phyloP scores from a whole-genome alignment of 2,329 filamentous ascomycete genomes.

The Aspergillus quadrilineatus region DNA sequence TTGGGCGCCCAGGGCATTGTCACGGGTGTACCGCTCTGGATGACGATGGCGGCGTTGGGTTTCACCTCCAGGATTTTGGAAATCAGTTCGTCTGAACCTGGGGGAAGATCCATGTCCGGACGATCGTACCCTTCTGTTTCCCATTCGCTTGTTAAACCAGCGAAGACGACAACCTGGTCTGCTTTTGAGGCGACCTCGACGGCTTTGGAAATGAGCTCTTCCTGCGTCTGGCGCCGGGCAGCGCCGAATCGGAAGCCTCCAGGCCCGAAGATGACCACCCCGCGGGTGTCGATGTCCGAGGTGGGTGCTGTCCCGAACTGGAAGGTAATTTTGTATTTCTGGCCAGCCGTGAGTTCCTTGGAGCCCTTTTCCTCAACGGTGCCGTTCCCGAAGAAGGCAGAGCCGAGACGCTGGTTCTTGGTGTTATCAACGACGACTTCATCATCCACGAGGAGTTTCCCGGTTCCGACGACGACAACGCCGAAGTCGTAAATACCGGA shows the following conservation, averaged over 20 bases:
- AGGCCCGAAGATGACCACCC: conserved; percentile 53
- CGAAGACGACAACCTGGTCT: conserved; percentile 76
- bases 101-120: conserved; percentile 57
- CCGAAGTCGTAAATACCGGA: conserved; percentile 64
- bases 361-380: conserved; percentile 63
- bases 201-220: conserved; percentile 64
- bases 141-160: conserved; percentile 77
- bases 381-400: conserved; percentile 64
- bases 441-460: conserved; percentile 64
- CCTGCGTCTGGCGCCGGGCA: conserved; percentile 57
- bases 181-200: conserved; percentile 66
- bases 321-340: conserved; percentile 59
- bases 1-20: conserved; percentile 50
- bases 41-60: conserved; percentile 68
- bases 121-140: conserved; percentile 71
- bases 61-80: conserved; percentile 65
- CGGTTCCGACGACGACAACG: conserved; percentile 65
- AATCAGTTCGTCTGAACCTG: conserved; percentile 59
- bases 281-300: conserved; percentile 54
- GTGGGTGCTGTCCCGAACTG: conserved; percentile 62
- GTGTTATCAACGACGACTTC: conserved; percentile 65
- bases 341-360: conserved; percentile 58
- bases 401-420: conserved; percentile 61
- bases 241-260: conserved; percentile 65
- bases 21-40: conserved; percentile 73